Evolutionary conservation across 176 grass and related monocot genomes (phyloP).

Genomic region (Olyra latifolia): DNA sequence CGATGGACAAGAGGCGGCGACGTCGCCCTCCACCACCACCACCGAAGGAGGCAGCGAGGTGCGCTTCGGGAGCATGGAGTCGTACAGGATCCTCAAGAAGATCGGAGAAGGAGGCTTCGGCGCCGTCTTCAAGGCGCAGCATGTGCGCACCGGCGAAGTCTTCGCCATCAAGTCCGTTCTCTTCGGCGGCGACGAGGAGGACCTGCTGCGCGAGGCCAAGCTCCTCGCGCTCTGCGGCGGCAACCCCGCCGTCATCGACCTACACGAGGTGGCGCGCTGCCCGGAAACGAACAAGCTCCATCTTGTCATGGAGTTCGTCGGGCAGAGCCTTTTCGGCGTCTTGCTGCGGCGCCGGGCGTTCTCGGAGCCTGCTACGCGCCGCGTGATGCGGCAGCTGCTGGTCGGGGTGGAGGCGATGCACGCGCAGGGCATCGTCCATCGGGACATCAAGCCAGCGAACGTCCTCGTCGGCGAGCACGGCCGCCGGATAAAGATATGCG

Average conservation of each 20-base stretch:
- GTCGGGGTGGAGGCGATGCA: too few species aligned
- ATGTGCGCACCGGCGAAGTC: not conserved
- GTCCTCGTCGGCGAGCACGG: too few species aligned
- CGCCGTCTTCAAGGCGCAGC: not conserved
- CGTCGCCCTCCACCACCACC: too few species aligned
- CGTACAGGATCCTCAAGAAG: not conserved
- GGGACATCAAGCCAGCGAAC: too few species aligned
- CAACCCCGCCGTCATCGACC: not conserved
- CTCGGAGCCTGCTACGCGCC: too few species aligned
- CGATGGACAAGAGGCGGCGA: too few species aligned
- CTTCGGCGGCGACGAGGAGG: not conserved
- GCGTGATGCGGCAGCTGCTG: too few species aligned
- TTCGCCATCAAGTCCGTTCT: not conserved
- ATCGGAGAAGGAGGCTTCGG: not conserved
- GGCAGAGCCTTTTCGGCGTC: not conserved
- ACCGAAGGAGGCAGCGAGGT: too few species aligned
- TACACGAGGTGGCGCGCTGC: not conserved
- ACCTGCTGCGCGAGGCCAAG: not conserved
- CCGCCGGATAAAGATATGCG: too few species aligned
- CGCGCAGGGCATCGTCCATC: too few species aligned
- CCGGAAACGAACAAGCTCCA: rapidly evolving
- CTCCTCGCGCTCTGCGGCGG: not conserved
- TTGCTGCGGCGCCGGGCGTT: not conserved
- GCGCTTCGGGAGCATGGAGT: too few species aligned
- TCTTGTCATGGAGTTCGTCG: not conserved